Percentiles rank a stretch among this genome's conserved stretches.
These are phyloP conservation scores for Fraxinus platypoda DNA, from an alignment of 305 asterid genomes.

Conservation along the genomic window DNA sequence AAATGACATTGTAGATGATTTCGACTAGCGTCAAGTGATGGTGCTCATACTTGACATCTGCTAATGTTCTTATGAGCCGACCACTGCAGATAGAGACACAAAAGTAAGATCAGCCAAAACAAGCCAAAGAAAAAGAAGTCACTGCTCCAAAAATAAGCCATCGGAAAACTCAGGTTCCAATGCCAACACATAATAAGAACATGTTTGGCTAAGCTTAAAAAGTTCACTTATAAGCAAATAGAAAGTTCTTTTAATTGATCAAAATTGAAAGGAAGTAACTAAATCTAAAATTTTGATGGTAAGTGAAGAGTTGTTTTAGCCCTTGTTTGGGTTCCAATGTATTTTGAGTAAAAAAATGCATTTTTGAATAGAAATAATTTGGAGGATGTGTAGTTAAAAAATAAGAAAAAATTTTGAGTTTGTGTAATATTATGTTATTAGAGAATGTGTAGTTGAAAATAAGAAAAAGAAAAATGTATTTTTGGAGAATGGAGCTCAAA, in stretches of 20 bases:
- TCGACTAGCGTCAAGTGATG: constrained; percentile 56
- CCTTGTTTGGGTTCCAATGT: no score
- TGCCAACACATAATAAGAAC: background rate
- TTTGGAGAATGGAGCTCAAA: no score
- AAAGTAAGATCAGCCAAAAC: background rate
- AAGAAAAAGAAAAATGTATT: no score
- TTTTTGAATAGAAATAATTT: no score
- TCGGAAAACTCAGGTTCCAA: background rate
- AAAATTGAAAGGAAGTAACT: background rate
- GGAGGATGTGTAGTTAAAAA: no score
- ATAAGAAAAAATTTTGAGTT: no score
- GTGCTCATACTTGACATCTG: constrained; percentile 61
- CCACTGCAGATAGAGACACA: constrained; percentile 47
- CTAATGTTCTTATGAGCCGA: constrained; percentile 65
- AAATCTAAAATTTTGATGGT: background rate
- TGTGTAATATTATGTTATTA: no score
- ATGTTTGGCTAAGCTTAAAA: background rate
- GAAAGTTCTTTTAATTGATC: background rate
- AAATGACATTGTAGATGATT: constrained; percentile 55
- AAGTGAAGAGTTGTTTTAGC: background rate
- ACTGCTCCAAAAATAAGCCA: background rate
- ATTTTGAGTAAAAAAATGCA: no score
- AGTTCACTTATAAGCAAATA: background rate
- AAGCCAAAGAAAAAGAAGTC: background rate
- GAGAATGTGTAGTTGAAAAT: no score